Evolutionary conservation across 2,329 filamentous ascomycete species (phyloP).

Genomic region (Monosporascus sp.): DNA sequence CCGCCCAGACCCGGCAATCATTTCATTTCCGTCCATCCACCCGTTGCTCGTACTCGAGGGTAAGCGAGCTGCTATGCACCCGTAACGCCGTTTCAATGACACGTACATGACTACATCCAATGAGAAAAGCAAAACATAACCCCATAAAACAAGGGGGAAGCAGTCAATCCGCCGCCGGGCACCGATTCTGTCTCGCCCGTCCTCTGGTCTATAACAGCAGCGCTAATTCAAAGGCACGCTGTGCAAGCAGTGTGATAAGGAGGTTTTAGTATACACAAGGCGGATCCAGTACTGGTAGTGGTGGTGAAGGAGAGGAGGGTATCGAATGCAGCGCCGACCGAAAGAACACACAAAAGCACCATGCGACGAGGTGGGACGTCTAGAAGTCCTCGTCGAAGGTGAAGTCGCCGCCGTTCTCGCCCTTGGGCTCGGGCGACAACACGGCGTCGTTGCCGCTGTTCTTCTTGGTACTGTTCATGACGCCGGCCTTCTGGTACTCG

Average conservation of each 20-base stretch:
- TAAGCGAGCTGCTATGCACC: neutral
- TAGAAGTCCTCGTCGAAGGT: constrained; percentile 96
- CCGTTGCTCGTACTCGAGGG: neutral
- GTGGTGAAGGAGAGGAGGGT: constrained; percentile 19
- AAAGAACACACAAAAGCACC: constrained; percentile 6
- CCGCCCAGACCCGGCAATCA: neutral
- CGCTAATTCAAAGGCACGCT: no score
- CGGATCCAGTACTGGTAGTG: neutral
- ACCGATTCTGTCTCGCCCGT: neutral
- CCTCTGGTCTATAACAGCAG: neutral
- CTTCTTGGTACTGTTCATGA: constrained; percentile 88
- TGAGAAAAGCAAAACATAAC: neutral
- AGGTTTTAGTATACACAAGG: neutral
- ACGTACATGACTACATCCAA: neutral
- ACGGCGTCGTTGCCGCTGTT: constrained; percentile 35
- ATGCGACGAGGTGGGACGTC: constrained; percentile 27
- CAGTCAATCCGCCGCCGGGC: neutral
- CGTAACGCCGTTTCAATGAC: constrained; percentile 3
- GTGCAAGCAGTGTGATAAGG: neutral
- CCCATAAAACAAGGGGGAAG: neutral
- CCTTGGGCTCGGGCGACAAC: constrained; percentile 43
- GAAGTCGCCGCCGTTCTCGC: constrained; percentile 70
- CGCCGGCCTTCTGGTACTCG: constrained; percentile 99
- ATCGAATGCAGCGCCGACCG: constrained; percentile 16
- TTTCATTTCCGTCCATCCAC: neutral